phyloP scores from a whole-genome alignment of 257 asterid genomes.

The Gynochthodes officinalis region DNA sequence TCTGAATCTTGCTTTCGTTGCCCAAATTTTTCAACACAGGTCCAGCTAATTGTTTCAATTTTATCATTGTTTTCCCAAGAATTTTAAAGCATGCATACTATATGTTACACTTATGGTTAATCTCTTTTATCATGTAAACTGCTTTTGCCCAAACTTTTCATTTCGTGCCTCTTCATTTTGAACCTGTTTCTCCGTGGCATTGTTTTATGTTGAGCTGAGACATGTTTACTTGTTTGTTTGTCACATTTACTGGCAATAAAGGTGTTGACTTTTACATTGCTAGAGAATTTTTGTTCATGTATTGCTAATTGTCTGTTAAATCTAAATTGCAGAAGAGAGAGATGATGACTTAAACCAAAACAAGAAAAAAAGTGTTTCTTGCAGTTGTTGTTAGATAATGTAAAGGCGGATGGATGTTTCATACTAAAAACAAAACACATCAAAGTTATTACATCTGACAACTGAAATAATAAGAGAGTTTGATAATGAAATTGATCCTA shows the following conservation, averaged over 20 bases:
- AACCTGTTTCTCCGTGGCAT: neutral
- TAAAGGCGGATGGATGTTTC: neutral
- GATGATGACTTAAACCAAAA: neutral
- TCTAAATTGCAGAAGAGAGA: too few relatives aligned
- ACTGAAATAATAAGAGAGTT: neutral
- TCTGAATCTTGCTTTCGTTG: conserved; percentile 93
- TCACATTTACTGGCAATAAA: neutral
- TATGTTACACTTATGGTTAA: neutral
- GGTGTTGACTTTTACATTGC: neutral
- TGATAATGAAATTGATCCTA: too few relatives aligned
- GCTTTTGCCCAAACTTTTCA: neutral
- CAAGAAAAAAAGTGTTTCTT: too few relatives aligned
- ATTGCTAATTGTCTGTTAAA: neutral
- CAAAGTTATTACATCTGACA: neutral
- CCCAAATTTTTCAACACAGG: conserved; percentile 95
- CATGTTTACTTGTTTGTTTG: neutral
- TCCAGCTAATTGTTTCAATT: conserved; percentile 11
- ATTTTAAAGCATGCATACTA: neutral
- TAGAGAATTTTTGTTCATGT: neutral
- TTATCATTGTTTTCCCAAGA: neutral
- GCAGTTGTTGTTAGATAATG: neutral
- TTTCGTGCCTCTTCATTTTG: neutral
- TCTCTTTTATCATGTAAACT: neutral
- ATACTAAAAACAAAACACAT: neutral
- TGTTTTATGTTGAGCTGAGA: neutral